Evolutionary conservation across 495 filamentous ascomycete species (phyloP).

Genomic region (Aspergillus incahuasiensis): DNA sequence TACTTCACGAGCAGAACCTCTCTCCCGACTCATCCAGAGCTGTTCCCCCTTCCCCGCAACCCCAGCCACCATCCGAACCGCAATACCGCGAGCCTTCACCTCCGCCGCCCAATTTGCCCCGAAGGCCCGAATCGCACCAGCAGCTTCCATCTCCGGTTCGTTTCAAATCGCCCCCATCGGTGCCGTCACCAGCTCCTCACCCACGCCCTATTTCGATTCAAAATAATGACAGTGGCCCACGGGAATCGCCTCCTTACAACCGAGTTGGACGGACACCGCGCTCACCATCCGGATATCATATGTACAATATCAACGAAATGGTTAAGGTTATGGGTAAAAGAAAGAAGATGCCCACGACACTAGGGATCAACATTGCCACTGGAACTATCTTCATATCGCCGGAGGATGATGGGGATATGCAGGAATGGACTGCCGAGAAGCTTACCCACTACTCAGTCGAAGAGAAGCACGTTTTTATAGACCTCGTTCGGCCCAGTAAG

Average conservation of each 20-base stretch:
- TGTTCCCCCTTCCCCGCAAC: slow-evolving; percentile 37
- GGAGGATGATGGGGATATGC: slow-evolving; percentile 78
- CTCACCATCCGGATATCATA: slow-evolving; percentile 74
- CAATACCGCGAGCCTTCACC: slow-evolving; percentile 52
- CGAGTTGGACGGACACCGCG: slow-evolving; percentile 45
- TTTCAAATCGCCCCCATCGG: slow-evolving; percentile 42
- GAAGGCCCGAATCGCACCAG: slow-evolving; percentile 62
- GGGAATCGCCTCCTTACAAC: slow-evolving; percentile 57
- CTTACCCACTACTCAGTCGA: slow-evolving; percentile 94
- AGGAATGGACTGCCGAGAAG: slow-evolving; percentile 92
- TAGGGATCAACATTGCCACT: slow-evolving; percentile 83
- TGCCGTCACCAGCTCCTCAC: slow-evolving; percentile 27
- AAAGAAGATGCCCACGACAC: slow-evolving; percentile 93
- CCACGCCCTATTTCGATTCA: slow-evolving; percentile 19
- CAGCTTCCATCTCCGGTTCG: slow-evolving; percentile 47
- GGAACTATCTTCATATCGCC: slow-evolving; percentile 89
- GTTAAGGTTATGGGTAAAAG: slow-evolving; percentile 88
- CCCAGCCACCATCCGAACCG: slow-evolving; percentile 39
- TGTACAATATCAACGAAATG: slow-evolving; percentile 97
- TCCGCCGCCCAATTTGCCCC: slow-evolving; percentile 63
- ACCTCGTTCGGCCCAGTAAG: slow-evolving; percentile 83
- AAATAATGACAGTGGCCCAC: slow-evolving; percentile 35
- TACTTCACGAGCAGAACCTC: slow-evolving; percentile 56
- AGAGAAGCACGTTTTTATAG: slow-evolving; percentile 96
- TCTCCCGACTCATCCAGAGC: slow-evolving; percentile 30